Base-by-base conservation (phyloP, 176 grass and related monocot genomes). In the Raddia distichophylla region DNA sequence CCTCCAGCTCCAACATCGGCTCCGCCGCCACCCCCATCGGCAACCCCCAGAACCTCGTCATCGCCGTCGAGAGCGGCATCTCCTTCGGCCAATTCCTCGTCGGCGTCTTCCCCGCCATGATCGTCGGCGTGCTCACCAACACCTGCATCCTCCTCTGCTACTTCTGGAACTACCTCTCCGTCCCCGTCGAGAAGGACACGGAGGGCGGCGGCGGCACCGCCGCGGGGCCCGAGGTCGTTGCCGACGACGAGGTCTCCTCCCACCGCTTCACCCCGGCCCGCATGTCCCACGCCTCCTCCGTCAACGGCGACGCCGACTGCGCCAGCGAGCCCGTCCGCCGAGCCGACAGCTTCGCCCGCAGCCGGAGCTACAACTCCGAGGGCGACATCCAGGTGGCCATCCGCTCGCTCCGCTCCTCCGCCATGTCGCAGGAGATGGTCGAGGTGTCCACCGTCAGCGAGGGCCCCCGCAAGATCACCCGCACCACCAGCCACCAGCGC, bases 1-100 rank as follows among this genome's bases (percentile, higher is more conserved):
- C 96, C 0, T 93, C 93, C 45, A 99, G 96, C 77, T 88, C 96
- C 45, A 99, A 99, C 84, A 95, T 99, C 56, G 96, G 96, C 1
- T 99, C 96, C 0, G 47, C 96, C 6, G 82, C 91, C 0, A 99
- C 96, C 14, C 96, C 96, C 8, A 99, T 99, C 74, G 96, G 96
- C 2, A 99, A 99, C 87, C 96, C 96, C 46, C 96, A 99, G 84
- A 99, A 99, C 86, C 82, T 99, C 17, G 93, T 99, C 58, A 99
- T 99, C 74, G 96, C 96, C 58, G 88, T 90, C 27, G 80, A 88
- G 45, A 95, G 96, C 81, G 74, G 90, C 53, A 99, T 99, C 55
- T 68, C 96, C 0, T 99, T 99, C 64, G 96, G 93, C 0, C 80
- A 81, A 20, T 95, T 99, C 80, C 63, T 99, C 15, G 3, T 91